Evolutionary conservation across 2,329 filamentous ascomycete genomes (phyloP).

Genomic region (Ascochyta fabae): DNA sequence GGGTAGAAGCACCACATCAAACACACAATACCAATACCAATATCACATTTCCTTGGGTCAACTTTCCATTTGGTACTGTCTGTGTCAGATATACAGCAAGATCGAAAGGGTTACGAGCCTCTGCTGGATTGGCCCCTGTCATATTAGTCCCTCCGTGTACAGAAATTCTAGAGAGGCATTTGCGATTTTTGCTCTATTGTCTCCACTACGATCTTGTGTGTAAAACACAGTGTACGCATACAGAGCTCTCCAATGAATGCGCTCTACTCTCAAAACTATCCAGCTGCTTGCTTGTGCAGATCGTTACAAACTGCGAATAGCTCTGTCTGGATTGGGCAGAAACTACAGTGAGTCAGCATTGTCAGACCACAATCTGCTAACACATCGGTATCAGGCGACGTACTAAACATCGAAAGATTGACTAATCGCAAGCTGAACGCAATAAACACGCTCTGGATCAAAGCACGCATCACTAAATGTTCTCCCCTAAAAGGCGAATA

Average conservation of each 20-base stretch:
- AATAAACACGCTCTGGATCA: not conserved
- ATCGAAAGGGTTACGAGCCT: slow-evolving; percentile 33
- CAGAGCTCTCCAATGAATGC: slow-evolving; percentile 31
- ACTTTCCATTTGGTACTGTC: slow-evolving; percentile 45
- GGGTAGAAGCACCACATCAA: slow-evolving; percentile 29
- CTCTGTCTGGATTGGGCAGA: not conserved
- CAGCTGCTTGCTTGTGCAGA: slow-evolving; percentile 1
- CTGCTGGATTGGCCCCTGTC: slow-evolving; percentile 39
- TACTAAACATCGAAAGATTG: not conserved
- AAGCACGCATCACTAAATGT: not conserved
- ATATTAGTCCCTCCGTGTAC: slow-evolving; percentile 49
- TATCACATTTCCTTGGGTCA: slow-evolving; percentile 46
- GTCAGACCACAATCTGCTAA: slow-evolving; percentile 14
- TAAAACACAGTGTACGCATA: slow-evolving; percentile 29
- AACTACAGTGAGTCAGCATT: slow-evolving; percentile 7
- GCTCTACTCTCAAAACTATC: slow-evolving; percentile 8
- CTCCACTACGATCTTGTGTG: slow-evolving; percentile 25
- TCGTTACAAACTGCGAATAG: slow-evolving; percentile 1
- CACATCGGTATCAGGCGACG: not conserved
- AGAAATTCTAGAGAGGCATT: slow-evolving; percentile 48
- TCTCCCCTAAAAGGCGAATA: too few relatives aligned
- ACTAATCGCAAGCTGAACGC: not conserved
- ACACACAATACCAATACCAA: slow-evolving; percentile 40
- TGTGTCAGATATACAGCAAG: slow-evolving; percentile 43
- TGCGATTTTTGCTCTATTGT: slow-evolving; percentile 28